These are phyloP conservation scores for Emydomyces testavorans DNA, from an alignment of 2,329 filamentous ascomycete genomes.

Conservation along the genomic window DNA sequence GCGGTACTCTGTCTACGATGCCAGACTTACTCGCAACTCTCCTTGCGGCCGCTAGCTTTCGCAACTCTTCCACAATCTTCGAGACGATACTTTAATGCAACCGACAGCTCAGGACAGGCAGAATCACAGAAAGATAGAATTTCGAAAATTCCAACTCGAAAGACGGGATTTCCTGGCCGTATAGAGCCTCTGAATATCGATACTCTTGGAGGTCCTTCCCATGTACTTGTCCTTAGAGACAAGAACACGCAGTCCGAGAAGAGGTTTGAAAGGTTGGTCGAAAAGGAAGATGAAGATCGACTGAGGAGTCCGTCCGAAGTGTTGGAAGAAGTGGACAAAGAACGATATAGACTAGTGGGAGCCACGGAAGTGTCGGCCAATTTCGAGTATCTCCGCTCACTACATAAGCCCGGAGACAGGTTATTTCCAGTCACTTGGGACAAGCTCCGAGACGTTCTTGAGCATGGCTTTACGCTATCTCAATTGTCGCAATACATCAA, in stretches of 20 bases:
- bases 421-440: conserved; percentile 24
- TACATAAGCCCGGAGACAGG: conserved; percentile 20
- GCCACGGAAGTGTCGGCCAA: conserved; percentile 18
- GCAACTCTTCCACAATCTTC: not conserved
- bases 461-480: conserved; percentile 26
- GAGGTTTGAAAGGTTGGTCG: not conserved
- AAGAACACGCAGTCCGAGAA: not conserved
- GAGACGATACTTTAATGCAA: not conserved
- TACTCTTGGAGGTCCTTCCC: conserved; percentile 10
- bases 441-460: conserved; percentile 22
- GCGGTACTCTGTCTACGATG: conserved; percentile 19
- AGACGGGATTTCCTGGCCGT: not conserved
- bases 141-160: not conserved
- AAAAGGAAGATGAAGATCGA: conserved; percentile 5
- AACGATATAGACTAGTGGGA: not conserved
- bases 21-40: conserved; percentile 13
- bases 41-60: not conserved
- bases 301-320: conserved; percentile 13
- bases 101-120: not conserved
- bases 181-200: not conserved
- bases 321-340: conserved; percentile 14
- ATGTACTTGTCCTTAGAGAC: conserved; percentile 11
- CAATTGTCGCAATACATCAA: conserved; percentile 27
- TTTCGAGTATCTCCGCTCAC: conserved; percentile 23
- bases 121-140: not conserved